Evolutionary conservation across 768 basidiomycete species (phyloP).

Genomic region (Boletus huronensis): DNA sequence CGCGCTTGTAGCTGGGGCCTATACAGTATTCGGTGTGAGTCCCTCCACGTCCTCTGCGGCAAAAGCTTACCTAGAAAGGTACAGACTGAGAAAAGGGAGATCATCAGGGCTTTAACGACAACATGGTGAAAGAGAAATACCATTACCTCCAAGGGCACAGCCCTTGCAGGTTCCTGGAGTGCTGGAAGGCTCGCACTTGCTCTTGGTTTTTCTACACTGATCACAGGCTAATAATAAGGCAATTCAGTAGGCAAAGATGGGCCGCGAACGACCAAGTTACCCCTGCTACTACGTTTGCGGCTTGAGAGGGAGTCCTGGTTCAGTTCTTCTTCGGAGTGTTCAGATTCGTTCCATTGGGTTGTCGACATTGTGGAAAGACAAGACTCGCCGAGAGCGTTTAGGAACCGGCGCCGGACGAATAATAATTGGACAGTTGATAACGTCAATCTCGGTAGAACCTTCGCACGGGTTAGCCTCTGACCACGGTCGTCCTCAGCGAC

Average conservation of each 20-base stretch:
- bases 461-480: constrained; percentile 23
- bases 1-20: constrained; percentile 81
- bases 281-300: constrained; percentile 64
- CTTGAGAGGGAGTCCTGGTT: constrained; percentile 40
- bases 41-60: background rate
- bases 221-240: constrained; percentile 60
- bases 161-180: constrained; percentile 58
- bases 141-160: constrained; percentile 54
- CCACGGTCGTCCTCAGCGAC: background rate
- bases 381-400: constrained; percentile 2
- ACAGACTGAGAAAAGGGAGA: constrained; percentile 44
- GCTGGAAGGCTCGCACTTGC: constrained; percentile 68
- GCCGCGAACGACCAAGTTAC: constrained; percentile 30
- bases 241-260: constrained; percentile 13
- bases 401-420: constrained; percentile 4
- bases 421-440: background rate
- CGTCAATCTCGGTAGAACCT: constrained; percentile 5
- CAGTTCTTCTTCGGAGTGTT: constrained; percentile 56
- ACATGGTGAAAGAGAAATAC: constrained; percentile 32
- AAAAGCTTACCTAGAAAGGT: constrained; percentile 54
- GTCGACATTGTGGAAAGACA: constrained; percentile 25
- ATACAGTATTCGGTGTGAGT: constrained; percentile 1
- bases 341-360: constrained; percentile 52
- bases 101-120: constrained; percentile 9
- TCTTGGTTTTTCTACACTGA: constrained; percentile 84